Conservation (phyloP, 345 rosid genomes). For the Nasturtium officinale region DNA sequence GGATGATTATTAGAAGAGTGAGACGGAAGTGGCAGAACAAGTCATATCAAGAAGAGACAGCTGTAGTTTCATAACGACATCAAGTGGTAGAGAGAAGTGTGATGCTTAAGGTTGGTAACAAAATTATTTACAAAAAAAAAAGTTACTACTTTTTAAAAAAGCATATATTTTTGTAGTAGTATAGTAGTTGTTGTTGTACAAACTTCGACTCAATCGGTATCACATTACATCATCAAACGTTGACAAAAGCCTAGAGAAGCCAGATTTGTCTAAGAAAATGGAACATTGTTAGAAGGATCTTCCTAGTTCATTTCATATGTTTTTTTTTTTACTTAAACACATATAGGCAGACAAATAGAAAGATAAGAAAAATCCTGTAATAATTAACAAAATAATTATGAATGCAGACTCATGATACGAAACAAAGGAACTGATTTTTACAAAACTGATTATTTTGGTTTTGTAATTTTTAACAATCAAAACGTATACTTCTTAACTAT, state of each 20-base stretch:
- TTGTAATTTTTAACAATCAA: neutral
- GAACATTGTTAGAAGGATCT: conserved; percentile 40
- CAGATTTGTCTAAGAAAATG: conserved; percentile 37
- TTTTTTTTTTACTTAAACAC: too few relatives aligned
- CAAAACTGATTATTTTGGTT: too few relatives aligned
- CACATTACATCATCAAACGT: conserved; percentile 39
- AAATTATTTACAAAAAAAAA: neutral
- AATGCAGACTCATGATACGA: too few relatives aligned
- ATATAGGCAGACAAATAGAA: too few relatives aligned
- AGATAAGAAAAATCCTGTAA: too few relatives aligned
- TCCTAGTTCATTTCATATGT: conserved; percentile 12
- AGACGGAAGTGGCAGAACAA: conserved; percentile 38
- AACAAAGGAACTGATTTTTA: too few relatives aligned
- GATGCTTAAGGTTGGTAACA: conserved; percentile 41
- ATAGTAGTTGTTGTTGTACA: conserved; percentile 28
- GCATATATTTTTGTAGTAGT: conserved; percentile 35
- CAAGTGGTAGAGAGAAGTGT: conserved; percentile 45
- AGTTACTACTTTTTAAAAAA: conserved; percentile 23
- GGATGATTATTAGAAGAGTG: conserved; percentile 38
- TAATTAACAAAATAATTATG: too few relatives aligned
- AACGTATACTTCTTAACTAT: neutral
- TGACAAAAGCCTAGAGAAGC: conserved; percentile 27
- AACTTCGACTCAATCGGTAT: conserved; percentile 34
- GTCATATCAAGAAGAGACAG: conserved; percentile 47
- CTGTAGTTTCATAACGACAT: conserved; percentile 43